Base-by-base conservation (phyloP, 345 rosid genomes). In the Arabidopsis arenosa region DNA sequence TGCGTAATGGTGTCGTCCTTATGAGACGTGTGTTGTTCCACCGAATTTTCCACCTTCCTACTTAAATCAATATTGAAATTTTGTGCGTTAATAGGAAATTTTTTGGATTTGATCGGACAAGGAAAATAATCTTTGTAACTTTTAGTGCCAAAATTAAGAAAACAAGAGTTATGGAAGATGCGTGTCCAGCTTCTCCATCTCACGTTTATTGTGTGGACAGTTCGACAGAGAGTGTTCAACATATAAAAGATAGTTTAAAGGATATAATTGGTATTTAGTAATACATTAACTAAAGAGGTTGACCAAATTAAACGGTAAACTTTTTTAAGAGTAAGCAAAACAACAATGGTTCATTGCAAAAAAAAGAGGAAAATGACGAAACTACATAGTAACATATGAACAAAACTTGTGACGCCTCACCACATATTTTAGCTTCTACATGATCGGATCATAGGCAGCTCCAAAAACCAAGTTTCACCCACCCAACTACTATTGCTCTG, bases 111-210 rank as follows among this genome's bases (percentile, higher is more conserved):
- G 59, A 12, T 62, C 53, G 43, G 32, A 51, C 37, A 53, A 23
- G 65, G 65, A 55, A 77, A 64, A 30, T 2, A 63, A 63, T 71
- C 66, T 55, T 64, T 17, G 53, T 35, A 70, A 28, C 13, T 61
- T 58, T 36, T 28, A 39, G 61, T 77, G 15, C 76, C 54, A 39
- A 64, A 17, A 4, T 52, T 32, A 8, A 11, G 5, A 0, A 43
- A 47, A 17, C 21, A 6, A 37, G 9, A 36, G 47, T 14, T 3
- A 13, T 8, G 75, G 66, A 70, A 56, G 72, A 68, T 65, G 76
- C 80, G 80, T 77, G 77, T 77, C 80, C 30, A 37, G 76, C 77
- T 77, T 72, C 48, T 55, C 48, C 80, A 58, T 49, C 80, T 65
- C 73, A 77, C 68, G 80, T 77, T 71, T 65, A 48, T 30, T 65